Evolutionary conservation across 1,284 basidiomycete species (phyloP), one percentile per base, ranked within the genome.

Genomic region (Vanrija sp.): DNA sequence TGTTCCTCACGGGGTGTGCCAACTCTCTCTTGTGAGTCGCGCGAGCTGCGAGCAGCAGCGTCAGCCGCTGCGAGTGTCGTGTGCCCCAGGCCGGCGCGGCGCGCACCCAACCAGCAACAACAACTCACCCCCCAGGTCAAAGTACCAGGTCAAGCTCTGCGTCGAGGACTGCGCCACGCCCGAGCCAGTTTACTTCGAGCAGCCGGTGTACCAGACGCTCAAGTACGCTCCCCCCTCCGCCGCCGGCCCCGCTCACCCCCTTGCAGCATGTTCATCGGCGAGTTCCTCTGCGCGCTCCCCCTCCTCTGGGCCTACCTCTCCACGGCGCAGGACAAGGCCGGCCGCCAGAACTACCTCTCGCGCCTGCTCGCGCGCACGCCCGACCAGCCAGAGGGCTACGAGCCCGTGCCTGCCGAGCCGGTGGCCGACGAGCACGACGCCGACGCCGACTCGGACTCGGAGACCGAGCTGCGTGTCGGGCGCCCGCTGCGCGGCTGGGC

Each of bases 211-310:
- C 88, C 90, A 93, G 77, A 92, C 89, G 10, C 82, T 94, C 42
- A 90, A 94, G 89, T 90, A 68, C 75, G 88, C 82, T 44, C 47
- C 25, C 54, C 51, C 51, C 65, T 65, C 63, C 63, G 57, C 47
- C 47, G 51, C 62, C 53, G 64, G 71, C 75, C 61, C 76, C 69
- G 51, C 49, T 64, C 77, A 42, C 59, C 15, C 38, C 8, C n/a
- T n/a, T 49, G 20, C 53, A 77, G 75, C 65, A 78, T 78, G 76
- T 78, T 78, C 85, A 85, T 89, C 72, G 90, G 90, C 75, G 90
- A 94, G 78, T 89, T 93, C 84, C 82, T 92, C 66, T 94, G 90
- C 78, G 87, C 90, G 75, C 77, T 94, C 49, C 90, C 90, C 31
- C 83, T 93, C 59, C 67, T 91, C 51, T 88, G 84, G 80, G 79